Evolutionary conservation across 148 eudicot genomes (phyloP).

Genomic region (Rhododendron kiyosumense): DNA sequence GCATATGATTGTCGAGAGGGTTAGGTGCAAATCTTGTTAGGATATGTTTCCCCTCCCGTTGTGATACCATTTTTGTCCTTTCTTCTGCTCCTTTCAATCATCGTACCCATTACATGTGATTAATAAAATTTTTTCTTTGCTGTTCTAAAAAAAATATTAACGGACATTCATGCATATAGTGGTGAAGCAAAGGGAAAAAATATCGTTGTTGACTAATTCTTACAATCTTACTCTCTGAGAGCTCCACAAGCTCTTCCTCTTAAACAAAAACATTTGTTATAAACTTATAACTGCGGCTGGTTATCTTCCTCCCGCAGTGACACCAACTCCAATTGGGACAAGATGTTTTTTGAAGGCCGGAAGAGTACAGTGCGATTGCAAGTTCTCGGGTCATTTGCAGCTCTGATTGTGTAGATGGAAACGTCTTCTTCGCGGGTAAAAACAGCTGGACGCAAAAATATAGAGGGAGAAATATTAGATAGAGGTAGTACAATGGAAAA

Average conservation of each 20-base stretch:
- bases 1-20: too few relatives aligned
- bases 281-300: not conserved
- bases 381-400: slow-evolving; percentile 7
- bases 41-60: too few relatives aligned
- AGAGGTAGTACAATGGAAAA: not conserved
- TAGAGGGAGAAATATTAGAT: not conserved
- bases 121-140: too few relatives aligned
- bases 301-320: slow-evolving; percentile 13
- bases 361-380: not conserved
- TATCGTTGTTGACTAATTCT: not conserved
- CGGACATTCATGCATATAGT: not conserved
- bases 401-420: not conserved
- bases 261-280: slow-evolving; percentile 1
- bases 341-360: slow-evolving; percentile 3
- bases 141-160: too few relatives aligned
- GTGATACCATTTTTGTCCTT: too few relatives aligned
- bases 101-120: too few relatives aligned
- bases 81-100: too few relatives aligned
- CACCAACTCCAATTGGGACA: slow-evolving; percentile 15
- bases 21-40: too few relatives aligned
- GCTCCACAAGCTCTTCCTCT: slow-evolving; percentile 2
- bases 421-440: slow-evolving; percentile 7
- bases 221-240: slow-evolving; percentile 14
- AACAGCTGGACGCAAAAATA: not conserved
- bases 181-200: not conserved